Base-by-base conservation (phyloP, 2,329 filamentous ascomycete species). In the Penicillium sclerotiorum region DNA sequence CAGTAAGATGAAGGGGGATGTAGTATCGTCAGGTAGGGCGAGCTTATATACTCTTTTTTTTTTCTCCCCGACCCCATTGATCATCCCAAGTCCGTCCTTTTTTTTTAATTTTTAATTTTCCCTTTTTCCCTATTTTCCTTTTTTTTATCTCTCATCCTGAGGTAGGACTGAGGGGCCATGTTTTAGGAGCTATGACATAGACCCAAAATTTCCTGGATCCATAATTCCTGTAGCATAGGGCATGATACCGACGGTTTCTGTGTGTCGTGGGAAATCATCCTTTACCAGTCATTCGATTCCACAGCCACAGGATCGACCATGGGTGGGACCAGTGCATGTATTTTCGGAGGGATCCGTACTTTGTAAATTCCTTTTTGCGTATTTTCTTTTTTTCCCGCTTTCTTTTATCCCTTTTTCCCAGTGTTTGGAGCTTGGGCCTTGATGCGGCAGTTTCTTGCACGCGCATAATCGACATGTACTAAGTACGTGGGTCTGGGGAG, bases 281-380 rank as follows among this genome's bases (percentile, higher is more conserved):
- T 33, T n/a, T 13, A 27, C 21, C 42, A 39, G 15, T 55, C 46
- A 58, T 59, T 57, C 42, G 50, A 43, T 28, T 23, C 25, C 57
- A 48, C 50, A 61, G 59, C 55, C 57, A 56, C 59, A 61, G 46
- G 53, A 58, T 61, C 55, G 45, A 47, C 55, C 22, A 23, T 11
- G 25, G 28, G 50, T 50, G 50, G 40, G 45, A 58, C 55, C 52
- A 32, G 52, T 48, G 42, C 44, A 32, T 54, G 56, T 52, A 40
- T 46, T 52, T n/a, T 55, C 46, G 35, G 47, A 48, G 45, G 35
- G 47, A 50, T 53, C 41, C 37, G 45, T 57, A 45, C 40, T 41
- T 39, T 40, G 18, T 15, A 35, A 32, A 28, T 36, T 28, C n/a
- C 32, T 15, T 21, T 48, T 42, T 49, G 20, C 17, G n/a, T 15